These are phyloP conservation scores for Lachancea thermotolerans DNA, from an alignment of 805 yeast genomes.

Conservation along the genomic window DNA sequence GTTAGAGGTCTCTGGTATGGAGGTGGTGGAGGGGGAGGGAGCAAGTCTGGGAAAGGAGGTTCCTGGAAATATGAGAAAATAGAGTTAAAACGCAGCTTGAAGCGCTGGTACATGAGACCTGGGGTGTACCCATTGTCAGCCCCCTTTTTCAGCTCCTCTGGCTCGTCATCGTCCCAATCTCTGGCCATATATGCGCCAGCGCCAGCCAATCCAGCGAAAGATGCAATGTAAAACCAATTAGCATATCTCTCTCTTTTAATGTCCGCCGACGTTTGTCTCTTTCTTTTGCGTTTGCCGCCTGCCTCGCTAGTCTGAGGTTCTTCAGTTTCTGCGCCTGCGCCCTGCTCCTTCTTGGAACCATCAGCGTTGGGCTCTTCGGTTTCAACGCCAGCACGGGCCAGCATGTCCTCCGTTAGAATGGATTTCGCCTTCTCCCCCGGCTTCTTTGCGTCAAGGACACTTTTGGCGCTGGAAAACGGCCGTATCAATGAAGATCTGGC, in stretches of 20 bases:
- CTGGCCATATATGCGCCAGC: conserved; percentile 66
- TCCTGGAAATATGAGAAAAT: conserved; percentile 81
- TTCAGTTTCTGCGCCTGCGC: conserved; percentile 12
- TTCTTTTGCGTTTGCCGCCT: conserved; percentile 37
- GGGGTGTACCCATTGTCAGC: conserved; percentile 66
- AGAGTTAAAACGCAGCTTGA: conserved; percentile 62
- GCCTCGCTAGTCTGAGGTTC: conserved; percentile 10
- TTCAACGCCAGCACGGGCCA: conserved; percentile 81
- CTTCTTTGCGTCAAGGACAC: conserved; percentile 7
- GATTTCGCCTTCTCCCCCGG: conserved; percentile 35
- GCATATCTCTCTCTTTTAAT: conserved; percentile 78
- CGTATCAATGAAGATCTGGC: background rate
- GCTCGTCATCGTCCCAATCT: conserved; percentile 78
- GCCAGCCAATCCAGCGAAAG: conserved; percentile 42
- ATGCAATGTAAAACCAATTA: conserved; percentile 58
- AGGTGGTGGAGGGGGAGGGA: conserved; percentile 87
- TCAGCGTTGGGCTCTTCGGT: conserved; percentile 31
- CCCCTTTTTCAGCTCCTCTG: conserved; percentile 46
- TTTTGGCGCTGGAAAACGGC: conserved; percentile 3
- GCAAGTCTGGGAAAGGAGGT: conserved; percentile 86
- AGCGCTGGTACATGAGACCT: conserved; percentile 57
- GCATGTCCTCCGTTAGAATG: conserved; percentile 71
- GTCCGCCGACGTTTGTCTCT: conserved; percentile 65
- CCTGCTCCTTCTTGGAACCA: conserved; percentile 6
- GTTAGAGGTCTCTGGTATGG: conserved; percentile 91